Conservation (phyloP, 768 basidiomycete genomes). For the Suillus clintonianus region DNA sequence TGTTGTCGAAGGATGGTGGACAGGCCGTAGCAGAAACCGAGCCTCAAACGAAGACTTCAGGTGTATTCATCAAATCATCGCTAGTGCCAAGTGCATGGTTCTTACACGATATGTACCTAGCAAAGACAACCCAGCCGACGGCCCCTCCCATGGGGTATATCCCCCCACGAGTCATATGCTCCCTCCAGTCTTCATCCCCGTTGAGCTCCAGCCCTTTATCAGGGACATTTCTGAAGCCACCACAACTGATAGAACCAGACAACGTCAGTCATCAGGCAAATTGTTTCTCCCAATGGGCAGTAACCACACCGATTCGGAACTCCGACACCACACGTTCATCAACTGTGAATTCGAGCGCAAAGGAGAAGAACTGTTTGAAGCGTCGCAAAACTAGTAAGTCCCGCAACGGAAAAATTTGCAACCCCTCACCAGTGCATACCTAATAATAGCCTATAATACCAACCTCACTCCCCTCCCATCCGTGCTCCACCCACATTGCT, state of each 20-base stretch:
- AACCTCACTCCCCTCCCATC: constrained; percentile 20
- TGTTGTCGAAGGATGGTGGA: constrained; percentile 41
- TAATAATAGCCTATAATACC: constrained; percentile 2
- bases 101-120: constrained; percentile 18
- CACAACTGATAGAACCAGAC: neutral
- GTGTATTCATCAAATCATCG: constrained; percentile 12
- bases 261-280: too few species aligned
- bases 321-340: constrained; percentile 13
- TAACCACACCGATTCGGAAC: constrained; percentile 11
- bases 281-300: constrained; percentile 9
- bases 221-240: neutral
- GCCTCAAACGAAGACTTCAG: constrained; percentile 30
- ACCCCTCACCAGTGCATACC: constrained; percentile 9
- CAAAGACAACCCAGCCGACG: constrained; percentile 22
- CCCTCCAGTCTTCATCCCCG: constrained; percentile 10
- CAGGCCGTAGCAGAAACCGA: constrained; percentile 28
- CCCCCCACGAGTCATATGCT: neutral
- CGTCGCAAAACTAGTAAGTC: too few species aligned
- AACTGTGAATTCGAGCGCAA: constrained; percentile 1
- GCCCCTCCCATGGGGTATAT: constrained; percentile 16
- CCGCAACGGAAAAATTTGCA: neutral
- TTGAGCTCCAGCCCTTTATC: neutral
- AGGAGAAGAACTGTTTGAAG: neutral
- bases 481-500: constrained; percentile 25
- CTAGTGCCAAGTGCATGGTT: neutral